phyloP scores from a whole-genome alignment of 1,139 yeast species.

The Candida sojae region DNA sequence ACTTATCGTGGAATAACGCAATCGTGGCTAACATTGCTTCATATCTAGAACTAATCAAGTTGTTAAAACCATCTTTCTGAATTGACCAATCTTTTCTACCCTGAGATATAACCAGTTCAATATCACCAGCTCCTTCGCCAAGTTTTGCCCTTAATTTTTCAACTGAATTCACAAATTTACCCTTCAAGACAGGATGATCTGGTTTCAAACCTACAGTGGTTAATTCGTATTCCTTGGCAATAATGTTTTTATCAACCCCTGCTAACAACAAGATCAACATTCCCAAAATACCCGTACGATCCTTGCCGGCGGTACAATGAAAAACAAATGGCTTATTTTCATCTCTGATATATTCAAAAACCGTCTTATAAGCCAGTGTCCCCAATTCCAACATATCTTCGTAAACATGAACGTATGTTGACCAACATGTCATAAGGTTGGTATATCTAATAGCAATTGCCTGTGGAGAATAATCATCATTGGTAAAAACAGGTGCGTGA shows the following conservation, averaged over 20 bases:
- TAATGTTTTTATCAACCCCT: slow-evolving; percentile 65
- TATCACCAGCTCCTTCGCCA: slow-evolving; percentile 44
- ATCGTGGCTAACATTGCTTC: slow-evolving; percentile 75
- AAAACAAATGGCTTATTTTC: slow-evolving; percentile 51
- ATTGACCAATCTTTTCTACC: slow-evolving; percentile 44
- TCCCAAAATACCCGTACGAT: slow-evolving; percentile 75
- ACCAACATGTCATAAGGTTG: slow-evolving; percentile 60
- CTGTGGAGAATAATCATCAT: slow-evolving; percentile 64
- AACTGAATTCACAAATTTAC: slow-evolving; percentile 33
- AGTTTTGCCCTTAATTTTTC: slow-evolving; percentile 29
- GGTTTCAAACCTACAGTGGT: slow-evolving; percentile 67
- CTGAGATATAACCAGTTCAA: slow-evolving; percentile 30
- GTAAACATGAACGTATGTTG: slow-evolving; percentile 66
- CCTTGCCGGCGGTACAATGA: slow-evolving; percentile 89
- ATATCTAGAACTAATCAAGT: slow-evolving; percentile 64
- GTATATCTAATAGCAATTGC: slow-evolving; percentile 60
- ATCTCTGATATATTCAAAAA: slow-evolving; percentile 59
- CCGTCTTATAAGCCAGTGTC: slow-evolving; percentile 38
- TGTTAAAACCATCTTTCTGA: slow-evolving; percentile 52
- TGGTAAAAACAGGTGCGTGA: slow-evolving; percentile 62
- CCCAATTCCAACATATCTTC: slow-evolving; percentile 58
- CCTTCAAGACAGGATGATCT: slow-evolving; percentile 41
- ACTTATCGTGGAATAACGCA: slow-evolving; percentile 47
- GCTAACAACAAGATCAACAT: slow-evolving; percentile 64
- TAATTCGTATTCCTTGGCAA: slow-evolving; percentile 56